Evolutionary conservation across 331 rosid species (phyloP), one percentile per base, ranked within the genome.

Genomic region (Prunus yedoensis): DNA sequence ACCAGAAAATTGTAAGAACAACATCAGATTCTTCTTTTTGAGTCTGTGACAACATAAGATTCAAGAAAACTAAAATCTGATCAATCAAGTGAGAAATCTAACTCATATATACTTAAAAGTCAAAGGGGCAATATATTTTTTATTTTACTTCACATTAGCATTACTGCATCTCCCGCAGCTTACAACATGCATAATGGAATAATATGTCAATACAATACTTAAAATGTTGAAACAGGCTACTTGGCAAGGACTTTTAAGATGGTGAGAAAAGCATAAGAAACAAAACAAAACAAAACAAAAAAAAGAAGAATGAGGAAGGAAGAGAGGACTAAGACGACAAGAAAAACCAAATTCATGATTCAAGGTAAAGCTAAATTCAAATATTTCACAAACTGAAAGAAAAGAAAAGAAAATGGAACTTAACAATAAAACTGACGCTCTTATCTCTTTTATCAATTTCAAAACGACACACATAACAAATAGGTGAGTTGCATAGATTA

Each of bases 381-480:
- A 38, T 38, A 6, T 38, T 38, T 38, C 9, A 38, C 9, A 38
- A 38, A 38, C 2, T 6, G 43, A 38, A 38, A 38, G 43, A 38
- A 38, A 38, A 38, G 43, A 38, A 38, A 38, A 38, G 9, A 38
- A 38, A 38, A 38, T 1, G 8, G 46, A 35, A 28, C 8, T 64
- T 8, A 3, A 64, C 68, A 35, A 64, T 35, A 17, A 35, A 41
- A 10, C 30, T 18, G 9, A 41, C 20, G 52, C 51, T 65, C 18
- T 65, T 11, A 2, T 7, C 51, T 41, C 70, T 14, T 25, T 11
- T 49, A 25, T 18, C 25, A 11, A 70, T 11, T 16, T 52, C 28
- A 68, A 74, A 66, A 68, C 35, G 35, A 47, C 73, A 70, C 73
- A 21, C 59, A 46, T 7, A 53, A 54, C 20, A 38, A 17, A 52